phyloP scores from a whole-genome alignment of 345 rosid genomes.

The Trapa incisa region DNA sequence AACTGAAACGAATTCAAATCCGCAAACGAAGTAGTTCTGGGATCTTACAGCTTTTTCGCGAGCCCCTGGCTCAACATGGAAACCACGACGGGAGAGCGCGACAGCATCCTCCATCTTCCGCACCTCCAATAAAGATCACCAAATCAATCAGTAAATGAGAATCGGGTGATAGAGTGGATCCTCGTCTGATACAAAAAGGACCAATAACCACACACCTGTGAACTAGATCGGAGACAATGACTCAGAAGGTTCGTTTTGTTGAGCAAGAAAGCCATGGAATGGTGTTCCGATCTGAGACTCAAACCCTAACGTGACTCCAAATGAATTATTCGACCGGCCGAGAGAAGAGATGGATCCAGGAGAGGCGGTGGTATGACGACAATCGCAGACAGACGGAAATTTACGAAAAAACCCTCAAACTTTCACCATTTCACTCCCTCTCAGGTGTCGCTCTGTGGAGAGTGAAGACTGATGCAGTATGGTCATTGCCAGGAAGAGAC shows the following conservation, averaged over 20 bases:
- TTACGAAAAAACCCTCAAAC: not conserved
- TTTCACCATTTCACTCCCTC: not conserved
- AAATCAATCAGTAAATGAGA: not conserved
- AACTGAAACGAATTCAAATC: not conserved
- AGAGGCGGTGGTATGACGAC: too few species aligned
- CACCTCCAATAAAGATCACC: not conserved
- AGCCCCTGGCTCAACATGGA: conserved; percentile 65
- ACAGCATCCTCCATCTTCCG: conserved; percentile 33
- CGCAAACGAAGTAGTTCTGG: not conserved
- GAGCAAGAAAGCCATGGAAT: conserved; percentile 54
- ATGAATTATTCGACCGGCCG: not conserved
- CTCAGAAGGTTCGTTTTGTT: conserved; percentile 31
- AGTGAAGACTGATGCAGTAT: too few species aligned
- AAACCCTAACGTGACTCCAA: not conserved
- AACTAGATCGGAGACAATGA: conserved; percentile 38
- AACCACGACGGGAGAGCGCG: conserved; percentile 41
- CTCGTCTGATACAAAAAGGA: not conserved
- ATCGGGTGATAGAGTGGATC: conserved; percentile 1
- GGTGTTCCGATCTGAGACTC: not conserved
- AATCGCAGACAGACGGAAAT: not conserved
- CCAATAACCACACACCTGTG: conserved; percentile 29
- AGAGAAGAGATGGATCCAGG: not conserved
- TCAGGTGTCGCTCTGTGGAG: too few species aligned
- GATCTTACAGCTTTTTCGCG: conserved; percentile 86
- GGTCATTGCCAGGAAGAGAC: too few species aligned